These are phyloP conservation scores for Cryptococcus sp. DNA, from an alignment of 1,284 basidiomycete species.

Conservation along the genomic window DNA sequence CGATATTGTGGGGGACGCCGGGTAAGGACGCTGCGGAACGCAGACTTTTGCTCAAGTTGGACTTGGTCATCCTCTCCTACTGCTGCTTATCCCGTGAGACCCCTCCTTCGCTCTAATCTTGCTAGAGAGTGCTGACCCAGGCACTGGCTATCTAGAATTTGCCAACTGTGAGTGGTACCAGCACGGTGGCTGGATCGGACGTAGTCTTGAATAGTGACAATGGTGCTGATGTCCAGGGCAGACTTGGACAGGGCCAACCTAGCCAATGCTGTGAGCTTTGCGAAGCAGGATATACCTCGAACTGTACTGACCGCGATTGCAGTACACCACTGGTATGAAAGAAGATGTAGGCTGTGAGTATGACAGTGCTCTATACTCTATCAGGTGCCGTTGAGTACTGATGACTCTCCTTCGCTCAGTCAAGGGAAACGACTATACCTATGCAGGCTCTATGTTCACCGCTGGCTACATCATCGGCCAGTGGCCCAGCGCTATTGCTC, in stretches of 20 bases:
- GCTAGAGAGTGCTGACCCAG: neutral
- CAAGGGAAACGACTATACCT: conserved; percentile 25
- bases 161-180: conserved; percentile 14
- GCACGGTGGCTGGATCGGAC: too few species aligned
- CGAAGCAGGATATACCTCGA: neutral
- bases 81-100: conserved; percentile 25
- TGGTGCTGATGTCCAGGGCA: neutral
- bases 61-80: conserved; percentile 35
- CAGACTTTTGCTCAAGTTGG: conserved; percentile 36
- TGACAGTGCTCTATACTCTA: neutral
- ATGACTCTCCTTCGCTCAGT: conserved; percentile 1
- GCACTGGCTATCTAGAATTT: conserved; percentile 11
- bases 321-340: conserved; percentile 19
- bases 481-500: conserved; percentile 26
- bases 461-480: conserved; percentile 38
- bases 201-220: too few species aligned
- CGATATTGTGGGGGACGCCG: conserved; percentile 35
- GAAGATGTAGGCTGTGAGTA: conserved; percentile 25
- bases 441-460: conserved; percentile 28
- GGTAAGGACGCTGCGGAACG: conserved; percentile 27
- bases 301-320: neutral
- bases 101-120: neutral
- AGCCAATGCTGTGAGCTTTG: conserved; percentile 21
- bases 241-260: conserved; percentile 30
- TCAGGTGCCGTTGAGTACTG: neutral